Evolutionary conservation across 352 stramenopile species (phyloP), one percentile per base, ranked within the genome.

Genomic region (Phytophthora macrochlamydospora): DNA sequence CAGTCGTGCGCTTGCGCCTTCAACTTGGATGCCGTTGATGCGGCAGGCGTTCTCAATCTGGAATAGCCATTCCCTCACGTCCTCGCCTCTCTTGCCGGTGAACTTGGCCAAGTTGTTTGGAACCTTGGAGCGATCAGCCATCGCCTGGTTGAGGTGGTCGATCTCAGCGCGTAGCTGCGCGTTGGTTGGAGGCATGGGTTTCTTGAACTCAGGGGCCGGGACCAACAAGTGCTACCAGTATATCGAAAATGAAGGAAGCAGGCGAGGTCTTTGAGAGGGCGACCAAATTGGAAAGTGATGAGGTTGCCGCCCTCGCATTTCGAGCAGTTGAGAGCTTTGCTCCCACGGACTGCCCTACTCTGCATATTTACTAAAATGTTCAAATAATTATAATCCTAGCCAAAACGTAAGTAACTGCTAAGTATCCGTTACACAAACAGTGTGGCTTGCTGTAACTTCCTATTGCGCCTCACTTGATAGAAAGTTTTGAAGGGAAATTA

Each of bases 191-290:
- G 46, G 56, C 45, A 63, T 63, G 45, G 35, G 29, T 33, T 63
- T 8, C 8, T 50, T 42, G 2, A 40, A 9, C 9, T 40, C 52
- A 59, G 48, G 38, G 45, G 48, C 37, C 57, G 37, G 37, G 48
- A 64, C 48, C 57, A 64, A 64, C 57, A 64, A 57, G 48, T 57
- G 57, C 48, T 64, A 64, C 48, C 37, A 54, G 48, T 65, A 4
- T 42, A 51, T 60, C 52, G n/a, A 55, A 55, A 6, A 11, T 40
- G 35, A 40, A 24, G 18, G 18, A 24, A 24, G 18, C 18, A 24
- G 18, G 18, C 18, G 18, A 24, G 18, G 18, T 24, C 18, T 24
- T 24, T 24, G 18, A 24, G 18, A 24, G 18, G 18, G 18, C 18
- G 18, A 24, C 18, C 18, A 24, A 24, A 24, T 24, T 24, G 18